Percentiles rank a stretch among this genome's conserved stretches.
Conservation (phyloP, 1,284 basidiomycete genomes). For the Ganoderma sp. region DNA sequence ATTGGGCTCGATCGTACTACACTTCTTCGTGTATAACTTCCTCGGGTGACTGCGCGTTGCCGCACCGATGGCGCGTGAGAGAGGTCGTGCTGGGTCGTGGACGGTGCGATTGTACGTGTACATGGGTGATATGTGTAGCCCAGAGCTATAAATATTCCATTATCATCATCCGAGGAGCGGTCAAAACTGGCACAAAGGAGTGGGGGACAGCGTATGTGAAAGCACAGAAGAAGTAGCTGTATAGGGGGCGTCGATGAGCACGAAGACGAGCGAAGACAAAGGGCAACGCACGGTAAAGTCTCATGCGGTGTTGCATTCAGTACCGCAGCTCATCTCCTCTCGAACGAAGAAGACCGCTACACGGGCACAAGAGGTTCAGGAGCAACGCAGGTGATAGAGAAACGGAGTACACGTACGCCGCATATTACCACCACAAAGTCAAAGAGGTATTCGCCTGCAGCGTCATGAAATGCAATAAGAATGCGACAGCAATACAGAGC, state of each 20-base stretch:
- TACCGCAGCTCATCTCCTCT: slow-evolving; percentile 47
- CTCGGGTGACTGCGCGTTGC: slow-evolving; percentile 60
- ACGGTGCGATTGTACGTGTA: slow-evolving; percentile 33
- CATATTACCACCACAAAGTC: slow-evolving; percentile 83
- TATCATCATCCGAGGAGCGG: slow-evolving; percentile 13
- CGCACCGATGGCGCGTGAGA: not conserved
- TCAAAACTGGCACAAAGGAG: not conserved
- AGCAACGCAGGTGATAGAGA: slow-evolving; percentile 5
- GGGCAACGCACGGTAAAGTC: not conserved
- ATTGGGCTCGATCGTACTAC: slow-evolving; percentile 91
- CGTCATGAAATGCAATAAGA: not conserved
- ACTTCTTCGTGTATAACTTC: slow-evolving; percentile 99
- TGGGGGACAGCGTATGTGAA: slow-evolving; percentile 16
- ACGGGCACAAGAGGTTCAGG: not conserved
- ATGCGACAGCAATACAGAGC: not conserved
- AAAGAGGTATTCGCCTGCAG: slow-evolving; percentile 76
- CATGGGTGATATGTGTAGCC: slow-evolving; percentile 26
- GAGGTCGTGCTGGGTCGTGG: slow-evolving; percentile 18
- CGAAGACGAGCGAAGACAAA: not conserved
- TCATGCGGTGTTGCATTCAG: not conserved
- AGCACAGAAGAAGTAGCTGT: slow-evolving; percentile 8
- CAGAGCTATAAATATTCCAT: slow-evolving; percentile 28
- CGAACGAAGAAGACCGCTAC: slow-evolving; percentile 77
- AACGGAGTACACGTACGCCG: slow-evolving; percentile 58
- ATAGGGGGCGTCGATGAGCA: not conserved